A percentile compares a stretch with the other conserved stretches of the same genome.
These are phyloP conservation scores for Yarrowia osloensis DNA, from an alignment of 805 yeast genomes.

Conservation along the genomic window DNA sequence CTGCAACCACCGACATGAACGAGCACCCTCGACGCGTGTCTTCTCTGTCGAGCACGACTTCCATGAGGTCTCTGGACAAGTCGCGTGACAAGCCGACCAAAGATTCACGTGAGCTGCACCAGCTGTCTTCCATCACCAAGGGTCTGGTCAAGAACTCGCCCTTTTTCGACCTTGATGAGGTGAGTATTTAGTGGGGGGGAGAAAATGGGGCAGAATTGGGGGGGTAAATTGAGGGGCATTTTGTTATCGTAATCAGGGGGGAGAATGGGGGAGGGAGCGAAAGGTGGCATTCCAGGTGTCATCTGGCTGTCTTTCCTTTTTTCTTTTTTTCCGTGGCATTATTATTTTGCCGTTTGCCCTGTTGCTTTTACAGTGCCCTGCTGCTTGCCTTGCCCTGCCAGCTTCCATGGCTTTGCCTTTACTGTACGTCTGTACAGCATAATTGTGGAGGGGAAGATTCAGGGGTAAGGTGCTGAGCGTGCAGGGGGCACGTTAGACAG, in stretches of 20 bases:
- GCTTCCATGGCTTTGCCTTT: no score
- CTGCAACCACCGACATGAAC: slow-evolving; percentile 11
- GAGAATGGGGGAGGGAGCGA: no score
- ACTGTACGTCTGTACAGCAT: no score
- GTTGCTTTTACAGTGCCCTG: no score
- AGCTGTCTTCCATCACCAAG: slow-evolving; percentile 14
- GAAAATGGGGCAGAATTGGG: neutral
- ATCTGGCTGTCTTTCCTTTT: no score
- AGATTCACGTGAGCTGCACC: slow-evolving; percentile 6
- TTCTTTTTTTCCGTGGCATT: no score
- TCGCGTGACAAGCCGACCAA: neutral
- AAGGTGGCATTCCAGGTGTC: no score
- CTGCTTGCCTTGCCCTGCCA: no score
- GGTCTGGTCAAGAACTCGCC: slow-evolving; percentile 11
- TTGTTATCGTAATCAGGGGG: no score
- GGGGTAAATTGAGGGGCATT: no score
- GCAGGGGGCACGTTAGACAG: no score
- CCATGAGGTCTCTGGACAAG: neutral
- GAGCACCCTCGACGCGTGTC: slow-evolving; percentile 28
- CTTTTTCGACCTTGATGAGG: slow-evolving; percentile 15
- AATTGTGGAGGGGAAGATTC: neutral
- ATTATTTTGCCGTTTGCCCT: neutral
- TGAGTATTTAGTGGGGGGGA: neutral
- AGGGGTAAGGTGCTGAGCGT: neutral
- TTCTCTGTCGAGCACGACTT: neutral